A percentile compares a stretch with the other conserved stretches of the same genome.
phyloP scores from a whole-genome alignment of 805 yeast genomes.

The Lachancea thermotolerans region DNA sequence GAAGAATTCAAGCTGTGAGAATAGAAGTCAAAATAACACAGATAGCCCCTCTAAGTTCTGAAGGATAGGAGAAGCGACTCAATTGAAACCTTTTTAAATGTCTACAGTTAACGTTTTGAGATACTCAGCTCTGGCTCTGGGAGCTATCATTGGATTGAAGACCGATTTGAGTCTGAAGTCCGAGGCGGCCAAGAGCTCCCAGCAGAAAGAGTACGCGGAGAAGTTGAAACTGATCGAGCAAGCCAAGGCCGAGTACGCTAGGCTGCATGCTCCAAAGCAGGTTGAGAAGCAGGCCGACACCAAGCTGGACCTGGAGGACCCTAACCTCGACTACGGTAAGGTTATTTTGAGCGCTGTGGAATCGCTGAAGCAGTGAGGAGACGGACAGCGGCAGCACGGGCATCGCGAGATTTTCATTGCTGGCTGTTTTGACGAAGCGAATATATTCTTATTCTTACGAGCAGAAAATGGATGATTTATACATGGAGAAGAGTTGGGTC shows the following conservation, averaged over 20 bases:
- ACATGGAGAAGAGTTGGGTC: neutral
- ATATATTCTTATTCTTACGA: slow-evolving; percentile 1
- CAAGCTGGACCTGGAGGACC: slow-evolving; percentile 73
- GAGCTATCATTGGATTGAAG: slow-evolving; percentile 80
- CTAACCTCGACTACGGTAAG: slow-evolving; percentile 77
- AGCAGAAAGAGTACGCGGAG: slow-evolving; percentile 50
- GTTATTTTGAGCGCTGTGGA: slow-evolving; percentile 62
- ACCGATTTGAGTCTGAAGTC: slow-evolving; percentile 68
- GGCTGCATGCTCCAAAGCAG: slow-evolving; percentile 40
- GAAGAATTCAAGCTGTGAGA: too few relatives aligned
- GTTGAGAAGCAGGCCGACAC: slow-evolving; percentile 37
- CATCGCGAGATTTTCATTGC: neutral
- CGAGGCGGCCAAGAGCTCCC: slow-evolving; percentile 52
- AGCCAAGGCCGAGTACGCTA: slow-evolving; percentile 86
- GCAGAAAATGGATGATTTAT: neutral
- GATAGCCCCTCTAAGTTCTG: too few relatives aligned
- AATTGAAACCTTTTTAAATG: slow-evolving; percentile 26
- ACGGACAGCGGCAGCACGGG: neutral
- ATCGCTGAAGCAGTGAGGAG: slow-evolving; percentile 35
- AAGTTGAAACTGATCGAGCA: slow-evolving; percentile 72
- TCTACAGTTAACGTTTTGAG: slow-evolving; percentile 65
- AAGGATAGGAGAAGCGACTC: too few relatives aligned
- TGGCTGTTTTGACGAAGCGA: neutral
- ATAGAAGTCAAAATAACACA: too few relatives aligned
- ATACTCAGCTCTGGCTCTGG: slow-evolving; percentile 86